Base-by-base conservation (phyloP, 805 yeast genomes). In the Ogataea pilisensis region DNA sequence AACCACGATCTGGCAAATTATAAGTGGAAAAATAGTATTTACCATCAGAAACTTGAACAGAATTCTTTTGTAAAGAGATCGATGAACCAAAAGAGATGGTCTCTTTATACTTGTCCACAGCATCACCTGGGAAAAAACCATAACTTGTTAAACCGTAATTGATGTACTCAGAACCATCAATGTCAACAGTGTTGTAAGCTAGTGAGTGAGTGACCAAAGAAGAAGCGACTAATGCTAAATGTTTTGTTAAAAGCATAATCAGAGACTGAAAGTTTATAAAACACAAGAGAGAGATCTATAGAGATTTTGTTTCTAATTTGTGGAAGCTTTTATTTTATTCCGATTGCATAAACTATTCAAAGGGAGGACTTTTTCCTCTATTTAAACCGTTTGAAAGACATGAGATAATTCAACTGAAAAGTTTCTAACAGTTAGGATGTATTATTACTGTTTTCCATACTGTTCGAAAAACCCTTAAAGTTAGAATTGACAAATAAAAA, bases 51-150 rank as follows among this genome's bases (percentile, higher is more conserved):
- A 55, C 54, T 1, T 37, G 22, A 19, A 61, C 35, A 9, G 63
- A 53, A 21, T 41, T 31, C 37, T 55, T 48, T 32, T 61, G 61
- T 31, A 55, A 29, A 12, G 51, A 41, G 24, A 59, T 46, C 2
- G 63, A 55, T 6, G 64, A 61, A 8, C 65, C 65, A 49, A 59
- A 58, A 5, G 65, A 57, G 21, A 60, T 56, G 5, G 65, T 55
- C 21, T 61, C 64, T 19, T 47, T 46, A 42, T 50, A 59, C 35
- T 54, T 56, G 41, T 61, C 65, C 24, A 47, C 51, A 1, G 58
- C 43, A 31, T 50, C 48, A 8, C 63, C 50, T 8, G 63, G 38
- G 8, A 50, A 22, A 33, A 45, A 51, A 26, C 65, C 65, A 29
- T 41, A 57, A 27, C 65, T 64, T 8, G 42, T 51, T 25, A 60